Percentiles rank a stretch among this genome's conserved stretches.
These are phyloP conservation scores for rapeseed (Brassica napus) DNA, from an alignment of 345 rosid species.

Conservation along the genomic window Da-Ae NC_063450.1:47398501-47399000, in stretches of 20 bases:
- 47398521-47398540: conserved; percentile 60
- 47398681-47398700: not conserved
- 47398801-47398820: conserved; percentile 74
- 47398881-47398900: conserved; percentile 68
- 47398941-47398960: conserved; percentile 37
- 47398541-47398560: conserved; percentile 83
- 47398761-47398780: conserved; percentile 69
- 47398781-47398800: conserved; percentile 79
- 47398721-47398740: conserved; percentile 49
- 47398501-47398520: conserved; percentile 15
- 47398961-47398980: conserved; percentile 24
- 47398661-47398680: not conserved
- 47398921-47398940: conserved; percentile 24
- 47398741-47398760: conserved; percentile 51
- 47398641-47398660: conserved; percentile 42
- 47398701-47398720: not conserved
- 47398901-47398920: conserved; percentile 38
- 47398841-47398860: conserved; percentile 29
- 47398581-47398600: conserved; percentile 67
- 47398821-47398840: conserved; percentile 50
- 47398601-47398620: conserved; percentile 74
- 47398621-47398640: conserved; percentile 62
- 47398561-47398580: conserved; percentile 64
- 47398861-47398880: conserved; percentile 52
- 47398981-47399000: not conserved